Base-by-base conservation (phyloP, 352 stramenopile genomes). In the Phytophthora melonis region DNA sequence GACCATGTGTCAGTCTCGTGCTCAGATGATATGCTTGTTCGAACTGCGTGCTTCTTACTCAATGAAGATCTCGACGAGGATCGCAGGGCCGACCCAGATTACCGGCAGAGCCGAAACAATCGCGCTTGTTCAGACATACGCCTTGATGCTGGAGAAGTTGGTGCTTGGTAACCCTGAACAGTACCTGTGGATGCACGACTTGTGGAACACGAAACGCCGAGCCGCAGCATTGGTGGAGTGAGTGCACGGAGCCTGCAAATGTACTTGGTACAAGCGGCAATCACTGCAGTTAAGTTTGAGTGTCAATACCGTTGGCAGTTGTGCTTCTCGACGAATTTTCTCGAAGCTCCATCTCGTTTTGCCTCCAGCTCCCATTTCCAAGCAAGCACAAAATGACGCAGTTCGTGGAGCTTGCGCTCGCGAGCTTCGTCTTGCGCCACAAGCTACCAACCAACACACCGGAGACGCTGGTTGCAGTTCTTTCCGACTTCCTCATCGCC, bases 111-210 rank as follows among this genome's bases (percentile, higher is more conserved):
- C 57, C 27, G 21, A 71, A 9, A 65, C 53, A 7, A 54, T 64
- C 16, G 50, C 27, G 7, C 49, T 88, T 34, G 83, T 74, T 14
- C 78, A 88, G 58, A 73, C 58, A 36, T 91, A 86, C 59, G 82
- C 84, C 0, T 49, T 27, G 1, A 62, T 73, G 36, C 63, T 91
- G 45, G 81, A 87, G 41, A 62, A 72, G 18, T 36, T 83, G 7
- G 67, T 89, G 5, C 55, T 34, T 2, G 47, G 70, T 10, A 52
- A 81, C 27, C 75, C 82, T 2, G 74, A 63, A 47, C 84, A 91
- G 66, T 89, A 91, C 43, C 63, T 89, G 14, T 90, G 83, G 84
- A 80, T 89, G 47, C 82, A 88, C 56, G 68, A 89, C 52, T 69
- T 90, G 16, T 90, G 83, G 80, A 75, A 50, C 25, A 58, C 32